A percentile compares a stretch with the other conserved stretches of the same genome.
Conservation (phyloP, 495 filamentous ascomycete genomes). For the Filosporella fistucella region DNA sequence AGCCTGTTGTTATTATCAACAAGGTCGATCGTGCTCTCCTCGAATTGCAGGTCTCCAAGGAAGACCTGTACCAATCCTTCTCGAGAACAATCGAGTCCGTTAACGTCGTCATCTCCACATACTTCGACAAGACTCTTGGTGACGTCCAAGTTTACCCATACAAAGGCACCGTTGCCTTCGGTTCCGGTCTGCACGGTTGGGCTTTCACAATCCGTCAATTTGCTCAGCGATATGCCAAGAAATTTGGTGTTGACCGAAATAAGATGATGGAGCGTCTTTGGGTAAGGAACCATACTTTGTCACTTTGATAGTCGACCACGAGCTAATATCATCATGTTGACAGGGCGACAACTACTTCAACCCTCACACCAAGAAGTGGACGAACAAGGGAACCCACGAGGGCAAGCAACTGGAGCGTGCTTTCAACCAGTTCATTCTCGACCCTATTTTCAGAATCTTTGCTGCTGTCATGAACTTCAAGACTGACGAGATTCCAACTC, state of each 20-base stretch:
- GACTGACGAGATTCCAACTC: constrained; percentile 81
- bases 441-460: constrained; percentile 99
- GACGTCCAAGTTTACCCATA: constrained; percentile 98
- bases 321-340: constrained; percentile 27
- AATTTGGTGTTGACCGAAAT: constrained; percentile 97
- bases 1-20: constrained; percentile 99
- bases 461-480: constrained; percentile 93
- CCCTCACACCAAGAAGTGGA: constrained; percentile 99
- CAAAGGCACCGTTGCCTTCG: constrained; percentile 95
- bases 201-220: constrained; percentile 99
- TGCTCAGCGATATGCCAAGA: constrained; percentile 94
- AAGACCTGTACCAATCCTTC: constrained; percentile 99
- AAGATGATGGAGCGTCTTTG: constrained; percentile 99
- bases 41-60: constrained; percentile 96
- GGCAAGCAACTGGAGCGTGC: constrained; percentile 91
- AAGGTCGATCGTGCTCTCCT: constrained; percentile 99
- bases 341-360: constrained; percentile 99
- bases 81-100: constrained; percentile 98
- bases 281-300: constrained; percentile 49
- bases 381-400: constrained; percentile 73
- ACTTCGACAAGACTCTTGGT: constrained; percentile 94
- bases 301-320: background rate
- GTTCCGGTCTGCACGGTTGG: constrained; percentile 99
- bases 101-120: constrained; percentile 99
- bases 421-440: constrained; percentile 98